A percentile compares a stretch with the other conserved stretches of the same genome.
Evolutionary conservation across 805 yeast genomes (phyloP).

Genomic region (Metschnikowia similis): DNA sequence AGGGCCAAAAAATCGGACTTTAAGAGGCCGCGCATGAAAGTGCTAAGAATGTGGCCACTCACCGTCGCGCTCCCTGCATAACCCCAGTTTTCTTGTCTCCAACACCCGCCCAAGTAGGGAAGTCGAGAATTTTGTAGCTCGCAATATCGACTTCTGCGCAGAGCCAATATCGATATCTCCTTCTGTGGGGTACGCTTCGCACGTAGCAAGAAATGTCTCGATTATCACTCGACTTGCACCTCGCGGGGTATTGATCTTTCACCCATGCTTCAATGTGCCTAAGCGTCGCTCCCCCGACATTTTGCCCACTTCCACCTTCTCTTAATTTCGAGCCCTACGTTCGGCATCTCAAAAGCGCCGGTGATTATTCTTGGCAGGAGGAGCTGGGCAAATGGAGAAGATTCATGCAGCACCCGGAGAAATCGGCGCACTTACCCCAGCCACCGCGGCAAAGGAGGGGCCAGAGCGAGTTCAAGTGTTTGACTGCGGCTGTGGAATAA

Average conservation of each 20-base stretch:
- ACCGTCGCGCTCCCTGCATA: neutral
- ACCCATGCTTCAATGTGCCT: too few species aligned
- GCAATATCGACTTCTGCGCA: neutral
- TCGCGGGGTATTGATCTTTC: neutral
- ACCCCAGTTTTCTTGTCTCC: neutral
- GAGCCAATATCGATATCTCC: conserved; percentile 3
- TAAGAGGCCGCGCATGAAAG: neutral
- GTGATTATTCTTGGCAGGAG: neutral
- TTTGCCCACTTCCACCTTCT: neutral
- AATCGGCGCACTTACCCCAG: neutral
- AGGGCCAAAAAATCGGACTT: neutral
- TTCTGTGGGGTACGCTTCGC: neutral
- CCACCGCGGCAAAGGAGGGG: neutral
- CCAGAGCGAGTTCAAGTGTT: too few species aligned
- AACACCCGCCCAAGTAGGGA: neutral
- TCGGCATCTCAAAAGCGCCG: neutral
- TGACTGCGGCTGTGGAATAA: too few species aligned
- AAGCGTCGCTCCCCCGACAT: too few species aligned
- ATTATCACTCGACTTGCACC: neutral
- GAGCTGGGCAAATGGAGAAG: neutral
- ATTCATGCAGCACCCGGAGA: neutral
- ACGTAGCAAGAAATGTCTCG: neutral
- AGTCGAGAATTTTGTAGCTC: neutral
- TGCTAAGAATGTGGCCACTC: conserved; percentile 1
- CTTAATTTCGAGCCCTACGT: neutral